phyloP scores from a whole-genome alignment of 352 stramenopile species.

The Blastocystis sp. region DNA sequence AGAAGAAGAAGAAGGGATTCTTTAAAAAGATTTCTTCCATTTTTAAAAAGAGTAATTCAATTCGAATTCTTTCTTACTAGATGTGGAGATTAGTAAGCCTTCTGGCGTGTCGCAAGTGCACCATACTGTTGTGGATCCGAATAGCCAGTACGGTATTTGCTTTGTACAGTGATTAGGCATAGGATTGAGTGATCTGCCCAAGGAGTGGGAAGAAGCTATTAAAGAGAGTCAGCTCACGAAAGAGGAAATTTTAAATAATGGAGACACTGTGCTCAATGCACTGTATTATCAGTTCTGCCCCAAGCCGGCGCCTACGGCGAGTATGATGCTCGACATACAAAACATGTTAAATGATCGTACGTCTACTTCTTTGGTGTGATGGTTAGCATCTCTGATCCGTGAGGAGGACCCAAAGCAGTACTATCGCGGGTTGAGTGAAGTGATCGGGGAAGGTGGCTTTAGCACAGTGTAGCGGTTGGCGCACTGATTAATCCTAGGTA shows the following conservation, averaged over 20 bases:
- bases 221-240: constrained; percentile 70
- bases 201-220: constrained; percentile 67
- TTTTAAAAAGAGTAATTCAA: neutral
- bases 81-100: constrained; percentile 35
- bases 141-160: constrained; percentile 48
- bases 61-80: neutral
- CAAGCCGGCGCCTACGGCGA: neutral
- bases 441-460: constrained; percentile 70
- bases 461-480: constrained; percentile 68
- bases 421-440: constrained; percentile 68
- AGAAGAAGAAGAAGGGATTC: constrained; percentile 6
- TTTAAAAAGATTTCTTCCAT: constrained; percentile 12
- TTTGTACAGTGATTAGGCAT: neutral
- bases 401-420: constrained; percentile 63
- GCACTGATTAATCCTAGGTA: neutral
- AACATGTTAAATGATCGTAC: constrained; percentile 27
- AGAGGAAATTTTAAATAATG: constrained; percentile 68
- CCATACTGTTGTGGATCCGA: constrained; percentile 65
- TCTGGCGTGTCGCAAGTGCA: constrained; percentile 66
- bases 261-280: constrained; percentile 68
- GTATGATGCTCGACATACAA: neutral
- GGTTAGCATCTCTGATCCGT: constrained; percentile 52
- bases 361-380: neutral
- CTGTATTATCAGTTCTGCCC: constrained; percentile 70
- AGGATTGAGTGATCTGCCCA: constrained; percentile 67